Percentiles rank a stretch among this genome's conserved stretches.
Evolutionary conservation across 139 green algal species (phyloP).

Genomic region (Pleodorina starrii): DNA sequence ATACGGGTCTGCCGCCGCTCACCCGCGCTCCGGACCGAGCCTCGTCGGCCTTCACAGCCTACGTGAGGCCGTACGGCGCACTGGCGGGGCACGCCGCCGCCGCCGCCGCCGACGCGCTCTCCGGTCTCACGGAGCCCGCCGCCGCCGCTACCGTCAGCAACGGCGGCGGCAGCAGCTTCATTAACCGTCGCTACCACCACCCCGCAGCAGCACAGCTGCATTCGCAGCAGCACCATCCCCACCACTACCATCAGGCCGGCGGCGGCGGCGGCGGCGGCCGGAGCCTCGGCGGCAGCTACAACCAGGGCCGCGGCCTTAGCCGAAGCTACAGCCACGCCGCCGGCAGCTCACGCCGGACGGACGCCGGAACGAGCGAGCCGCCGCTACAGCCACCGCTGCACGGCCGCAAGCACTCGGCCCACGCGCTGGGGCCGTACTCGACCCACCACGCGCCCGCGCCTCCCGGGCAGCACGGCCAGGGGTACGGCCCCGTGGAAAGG

Average conservation of each 20-base stretch:
- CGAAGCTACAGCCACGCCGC: neutral
- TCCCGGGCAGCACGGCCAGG: neutral
- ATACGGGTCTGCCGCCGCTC: neutral
- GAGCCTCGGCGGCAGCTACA: neutral
- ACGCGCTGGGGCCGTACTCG: neutral
- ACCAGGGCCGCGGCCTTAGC: neutral
- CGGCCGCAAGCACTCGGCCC: neutral
- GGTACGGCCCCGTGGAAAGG: neutral
- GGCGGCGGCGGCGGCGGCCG: neutral
- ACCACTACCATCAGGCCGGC: neutral
- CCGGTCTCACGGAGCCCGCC: neutral
- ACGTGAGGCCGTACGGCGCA: neutral
- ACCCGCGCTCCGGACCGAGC: neutral
- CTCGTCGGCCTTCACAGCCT: slow-evolving; percentile 39
- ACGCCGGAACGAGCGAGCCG: neutral
- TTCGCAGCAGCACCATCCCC: too few species aligned
- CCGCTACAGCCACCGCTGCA: neutral
- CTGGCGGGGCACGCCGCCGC: neutral
- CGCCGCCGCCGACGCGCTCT: neutral
- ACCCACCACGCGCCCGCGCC: too few species aligned
- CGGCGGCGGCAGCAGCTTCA: slow-evolving; percentile 1
- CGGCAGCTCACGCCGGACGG: neutral
- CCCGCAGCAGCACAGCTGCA: too few species aligned
- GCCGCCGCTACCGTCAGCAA: neutral
- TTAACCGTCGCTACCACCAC: neutral